These are phyloP conservation scores for Microdochium bolleyi DNA, from an alignment of 2,329 filamentous ascomycete genomes.

Conservation along the genomic window DNA sequence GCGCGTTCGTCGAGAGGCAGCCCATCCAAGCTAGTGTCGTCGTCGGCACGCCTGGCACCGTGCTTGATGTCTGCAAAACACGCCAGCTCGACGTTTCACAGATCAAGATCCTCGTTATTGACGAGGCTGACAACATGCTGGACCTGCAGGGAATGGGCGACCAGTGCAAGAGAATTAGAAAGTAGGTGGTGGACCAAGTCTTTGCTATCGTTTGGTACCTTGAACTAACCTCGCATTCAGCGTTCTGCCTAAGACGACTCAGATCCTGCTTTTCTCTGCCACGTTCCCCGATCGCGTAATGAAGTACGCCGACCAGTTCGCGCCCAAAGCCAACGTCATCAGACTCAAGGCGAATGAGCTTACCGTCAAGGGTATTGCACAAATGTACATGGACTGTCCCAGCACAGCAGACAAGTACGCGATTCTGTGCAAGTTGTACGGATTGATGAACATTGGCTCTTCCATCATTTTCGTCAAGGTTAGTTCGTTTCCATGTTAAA, in stretches of 20 bases:
- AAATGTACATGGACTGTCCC: constrained; percentile 93
- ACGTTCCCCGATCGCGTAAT: constrained; percentile 85
- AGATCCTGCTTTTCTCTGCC: constrained; percentile 91
- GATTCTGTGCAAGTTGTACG: constrained; percentile 85
- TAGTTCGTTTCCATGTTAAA: constrained; percentile 15
- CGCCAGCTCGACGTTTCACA: constrained; percentile 63
- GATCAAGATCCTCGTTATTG: constrained; percentile 79
- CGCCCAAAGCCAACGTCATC: constrained; percentile 78
- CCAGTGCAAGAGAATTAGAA: constrained; percentile 85
- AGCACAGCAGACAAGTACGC: constrained; percentile 78
- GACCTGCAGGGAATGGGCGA: constrained; percentile 93
- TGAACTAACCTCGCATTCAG: constrained; percentile 32
- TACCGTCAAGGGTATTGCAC: constrained; percentile 93
- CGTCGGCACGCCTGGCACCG: constrained; percentile 89
- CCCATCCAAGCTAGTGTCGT: constrained; percentile 71
- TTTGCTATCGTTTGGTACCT: constrained; percentile 12
- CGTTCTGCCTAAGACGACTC: constrained; percentile 64
- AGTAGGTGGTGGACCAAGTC: constrained; percentile 42
- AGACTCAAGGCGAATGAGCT: constrained; percentile 85
- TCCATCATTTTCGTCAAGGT: constrained; percentile 98
- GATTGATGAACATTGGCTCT: constrained; percentile 90
- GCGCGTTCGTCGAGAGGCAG: constrained; percentile 60
- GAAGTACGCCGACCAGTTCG: constrained; percentile 75
- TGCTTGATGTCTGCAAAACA: constrained; percentile 77
- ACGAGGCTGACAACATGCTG: constrained; percentile 98